Percentiles rank a stretch among this genome's conserved stretches.
phyloP scores from a whole-genome alignment of 148 eudicot species.

The Amaranthus palmeri region DNA sequence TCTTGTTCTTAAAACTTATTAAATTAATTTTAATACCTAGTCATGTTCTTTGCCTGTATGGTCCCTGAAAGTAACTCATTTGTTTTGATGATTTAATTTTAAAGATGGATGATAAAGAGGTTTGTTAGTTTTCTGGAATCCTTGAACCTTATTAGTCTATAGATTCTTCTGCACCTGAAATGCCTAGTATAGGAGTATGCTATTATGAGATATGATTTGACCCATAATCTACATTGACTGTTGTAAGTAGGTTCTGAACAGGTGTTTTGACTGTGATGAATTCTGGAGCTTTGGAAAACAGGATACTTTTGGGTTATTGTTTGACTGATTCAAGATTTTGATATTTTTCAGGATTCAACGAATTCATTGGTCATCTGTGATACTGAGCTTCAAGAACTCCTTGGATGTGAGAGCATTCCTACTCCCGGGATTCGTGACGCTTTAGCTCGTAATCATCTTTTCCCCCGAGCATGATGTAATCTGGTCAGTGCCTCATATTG shows the following conservation, averaged over 20 bases:
- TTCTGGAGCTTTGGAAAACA: neutral
- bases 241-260: too few species aligned
- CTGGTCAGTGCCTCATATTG: slow-evolving; percentile 36
- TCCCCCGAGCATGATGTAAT: slow-evolving; percentile 47
- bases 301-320: neutral
- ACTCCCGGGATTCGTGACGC: slow-evolving; percentile 54
- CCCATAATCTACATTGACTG: too few species aligned
- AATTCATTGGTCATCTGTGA: slow-evolving; percentile 62
- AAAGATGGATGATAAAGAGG: too few species aligned
- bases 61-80: neutral
- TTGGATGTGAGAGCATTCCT: slow-evolving; percentile 66
- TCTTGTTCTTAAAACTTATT: too few species aligned
- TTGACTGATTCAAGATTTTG: neutral
- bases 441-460: slow-evolving; percentile 64
- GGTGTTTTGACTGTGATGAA: too few species aligned
- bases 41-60: too few species aligned
- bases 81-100: neutral
- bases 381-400: slow-evolving; percentile 64
- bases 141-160: too few species aligned
- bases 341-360: slow-evolving; percentile 48
- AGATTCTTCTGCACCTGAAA: too few species aligned
- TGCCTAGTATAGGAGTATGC: too few species aligned
- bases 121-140: too few species aligned
- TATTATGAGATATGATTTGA: too few species aligned
- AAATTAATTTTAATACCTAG: too few species aligned